These are phyloP conservation scores for Hypoxylon trugodes DNA, from an alignment of 495 filamentous ascomycete genomes.

Conservation along the genomic window DNA sequence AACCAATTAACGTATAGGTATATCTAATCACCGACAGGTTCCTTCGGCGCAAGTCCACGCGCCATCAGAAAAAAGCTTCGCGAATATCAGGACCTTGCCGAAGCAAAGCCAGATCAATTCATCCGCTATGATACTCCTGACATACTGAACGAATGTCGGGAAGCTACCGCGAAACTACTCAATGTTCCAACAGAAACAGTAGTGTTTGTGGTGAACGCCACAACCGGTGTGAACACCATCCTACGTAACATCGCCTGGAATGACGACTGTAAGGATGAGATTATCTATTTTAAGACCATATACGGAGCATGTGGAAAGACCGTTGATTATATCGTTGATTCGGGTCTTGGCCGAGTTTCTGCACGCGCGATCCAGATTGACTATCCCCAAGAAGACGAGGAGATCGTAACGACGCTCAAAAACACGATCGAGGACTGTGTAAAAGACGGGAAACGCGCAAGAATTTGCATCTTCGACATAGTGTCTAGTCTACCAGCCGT, in stretches of 20 bases:
- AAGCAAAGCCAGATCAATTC: slow-evolving; percentile 76
- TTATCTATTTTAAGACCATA: slow-evolving; percentile 75
- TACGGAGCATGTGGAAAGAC: slow-evolving; percentile 80
- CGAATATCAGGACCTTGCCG: slow-evolving; percentile 65
- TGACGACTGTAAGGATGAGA: slow-evolving; percentile 62
- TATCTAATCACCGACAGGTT: slow-evolving; percentile 55
- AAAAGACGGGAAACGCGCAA: slow-evolving; percentile 52
- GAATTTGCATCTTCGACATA: slow-evolving; percentile 76
- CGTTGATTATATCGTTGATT: slow-evolving; percentile 73
- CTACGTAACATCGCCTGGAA: slow-evolving; percentile 69
- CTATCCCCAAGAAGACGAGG: slow-evolving; percentile 67
- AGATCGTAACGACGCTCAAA: slow-evolving; percentile 60
- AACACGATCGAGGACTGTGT: slow-evolving; percentile 51
- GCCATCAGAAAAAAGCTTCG: slow-evolving; percentile 65
- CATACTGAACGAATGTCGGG: slow-evolving; percentile 69
- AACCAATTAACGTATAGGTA: neutral
- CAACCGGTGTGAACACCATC: slow-evolving; percentile 76
- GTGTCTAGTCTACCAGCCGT: slow-evolving; percentile 77
- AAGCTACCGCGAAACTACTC: slow-evolving; percentile 69
- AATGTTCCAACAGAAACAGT: slow-evolving; percentile 67
- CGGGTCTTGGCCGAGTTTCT: slow-evolving; percentile 42
- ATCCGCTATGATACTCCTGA: slow-evolving; percentile 68
- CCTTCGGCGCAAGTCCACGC: slow-evolving; percentile 79
- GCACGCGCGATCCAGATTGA: slow-evolving; percentile 49
- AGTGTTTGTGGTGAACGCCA: slow-evolving; percentile 83